These are phyloP conservation scores for Clitocybe nebularis DNA, from an alignment of 1,284 basidiomycete species.

Conservation along the genomic window DNA sequence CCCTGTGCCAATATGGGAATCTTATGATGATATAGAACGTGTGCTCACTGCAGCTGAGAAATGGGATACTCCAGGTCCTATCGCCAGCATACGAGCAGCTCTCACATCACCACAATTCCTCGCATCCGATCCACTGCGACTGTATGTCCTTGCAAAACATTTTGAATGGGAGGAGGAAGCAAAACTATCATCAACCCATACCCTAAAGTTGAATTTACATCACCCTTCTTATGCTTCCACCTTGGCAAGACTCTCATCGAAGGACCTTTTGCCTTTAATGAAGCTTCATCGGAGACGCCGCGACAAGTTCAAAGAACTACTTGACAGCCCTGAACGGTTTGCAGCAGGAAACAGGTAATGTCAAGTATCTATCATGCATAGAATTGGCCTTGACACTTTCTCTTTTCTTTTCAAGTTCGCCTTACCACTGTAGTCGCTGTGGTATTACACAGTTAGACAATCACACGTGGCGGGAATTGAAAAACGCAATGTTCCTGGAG, in stretches of 20 bases:
- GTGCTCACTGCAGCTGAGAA: conserved; percentile 39
- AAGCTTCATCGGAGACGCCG: conserved; percentile 35
- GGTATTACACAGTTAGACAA: conserved; percentile 38
- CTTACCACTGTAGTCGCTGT: conserved; percentile 36
- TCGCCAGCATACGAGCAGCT: conserved; percentile 32
- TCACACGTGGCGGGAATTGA: conserved; percentile 35
- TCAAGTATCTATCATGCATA: neutral
- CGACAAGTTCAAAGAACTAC: conserved; percentile 32
- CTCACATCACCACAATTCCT: conserved; percentile 31
- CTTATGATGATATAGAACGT: conserved; percentile 30
- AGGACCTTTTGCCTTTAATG: conserved; percentile 33
- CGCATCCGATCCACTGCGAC: conserved; percentile 30
- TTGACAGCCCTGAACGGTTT: conserved; percentile 40
- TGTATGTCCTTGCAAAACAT: conserved; percentile 38
- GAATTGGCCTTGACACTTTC: neutral
- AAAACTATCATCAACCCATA: conserved; percentile 33
- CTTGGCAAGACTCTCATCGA: conserved; percentile 30
- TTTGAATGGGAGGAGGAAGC: conserved; percentile 41
- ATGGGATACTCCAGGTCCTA: conserved; percentile 40
- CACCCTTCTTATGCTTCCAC: conserved; percentile 25
- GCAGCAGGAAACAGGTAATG: conserved; percentile 39
- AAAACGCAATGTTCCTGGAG: conserved; percentile 36
- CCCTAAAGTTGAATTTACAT: conserved; percentile 32
- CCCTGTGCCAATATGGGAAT: conserved; percentile 26
- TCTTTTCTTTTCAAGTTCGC: conserved; percentile 18